phyloP scores from a whole-genome alignment of 495 filamentous ascomycete genomes.

The Parathielavia appendiculata region DNA sequence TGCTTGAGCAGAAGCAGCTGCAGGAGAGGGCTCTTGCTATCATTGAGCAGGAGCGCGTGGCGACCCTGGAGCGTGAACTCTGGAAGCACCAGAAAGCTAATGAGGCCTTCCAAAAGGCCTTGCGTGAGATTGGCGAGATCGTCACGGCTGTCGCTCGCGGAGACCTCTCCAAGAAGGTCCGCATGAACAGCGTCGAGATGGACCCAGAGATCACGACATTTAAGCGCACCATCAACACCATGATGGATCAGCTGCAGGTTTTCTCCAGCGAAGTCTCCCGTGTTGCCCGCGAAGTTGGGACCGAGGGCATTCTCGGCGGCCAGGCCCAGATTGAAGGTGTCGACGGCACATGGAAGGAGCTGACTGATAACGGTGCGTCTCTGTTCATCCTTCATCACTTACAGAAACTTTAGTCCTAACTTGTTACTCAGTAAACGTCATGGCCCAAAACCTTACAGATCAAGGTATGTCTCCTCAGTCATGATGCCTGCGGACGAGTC shows the following conservation, averaged over 20 bases:
- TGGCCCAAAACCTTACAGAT: conserved; percentile 72
- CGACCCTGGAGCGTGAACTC: conserved; percentile 76
- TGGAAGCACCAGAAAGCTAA: conserved; percentile 97
- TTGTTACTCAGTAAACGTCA: conserved; percentile 72
- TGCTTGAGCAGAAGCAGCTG: conserved; percentile 60
- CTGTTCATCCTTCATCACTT: neutral
- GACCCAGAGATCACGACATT: conserved; percentile 99
- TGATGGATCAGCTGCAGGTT: conserved; percentile 98
- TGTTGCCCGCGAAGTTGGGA: conserved; percentile 94
- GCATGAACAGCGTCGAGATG: conserved; percentile 94
- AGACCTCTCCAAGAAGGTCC: conserved; percentile 95
- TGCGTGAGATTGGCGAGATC: conserved; percentile 95
- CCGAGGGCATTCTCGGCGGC: conserved; percentile 93
- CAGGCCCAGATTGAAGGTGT: conserved; percentile 93
- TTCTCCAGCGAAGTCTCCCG: conserved; percentile 97
- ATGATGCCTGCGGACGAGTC: neutral
- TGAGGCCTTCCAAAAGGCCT: conserved; percentile 94
- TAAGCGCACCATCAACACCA: conserved; percentile 95
- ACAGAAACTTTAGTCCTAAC: conserved; percentile 15
- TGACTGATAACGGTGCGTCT: conserved; percentile 79
- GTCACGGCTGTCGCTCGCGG: conserved; percentile 93
- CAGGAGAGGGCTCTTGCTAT: conserved; percentile 57
- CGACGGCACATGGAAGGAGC: conserved; percentile 95
- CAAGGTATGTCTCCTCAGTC: conserved; percentile 39
- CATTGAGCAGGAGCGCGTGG: conserved; percentile 50